A percentile compares a stretch with the other conserved stretches of the same genome.
These are phyloP conservation scores for Allantophomopsis cytisporea DNA, from an alignment of 2,329 filamentous ascomycete species.

Conservation along the genomic window DNA sequence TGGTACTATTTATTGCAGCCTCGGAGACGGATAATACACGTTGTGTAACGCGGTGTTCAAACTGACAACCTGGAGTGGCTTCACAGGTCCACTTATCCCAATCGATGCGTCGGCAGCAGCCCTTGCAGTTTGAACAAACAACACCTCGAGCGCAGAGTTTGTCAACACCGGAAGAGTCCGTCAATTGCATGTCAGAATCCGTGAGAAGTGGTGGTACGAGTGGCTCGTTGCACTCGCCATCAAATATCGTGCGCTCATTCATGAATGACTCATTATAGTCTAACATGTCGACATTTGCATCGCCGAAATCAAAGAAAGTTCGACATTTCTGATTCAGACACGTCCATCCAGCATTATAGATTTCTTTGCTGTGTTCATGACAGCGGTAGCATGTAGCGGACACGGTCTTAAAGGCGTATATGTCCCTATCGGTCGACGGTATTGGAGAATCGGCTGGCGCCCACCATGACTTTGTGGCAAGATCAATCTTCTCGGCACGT, in stretches of 20 bases:
- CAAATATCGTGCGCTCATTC: conserved; percentile 31
- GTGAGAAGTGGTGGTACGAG: conserved; percentile 24
- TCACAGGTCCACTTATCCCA: conserved; percentile 53
- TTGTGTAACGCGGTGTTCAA: conserved; percentile 16
- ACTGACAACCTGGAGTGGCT: conserved; percentile 31
- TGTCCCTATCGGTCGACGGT: conserved; percentile 16
- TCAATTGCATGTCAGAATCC: conserved; percentile 15
- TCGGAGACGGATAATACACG: conserved; percentile 3
- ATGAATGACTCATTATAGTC: conserved; percentile 45
- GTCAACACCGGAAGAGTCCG: conserved; percentile 28
- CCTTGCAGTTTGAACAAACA: conserved; percentile 48
- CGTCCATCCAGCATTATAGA: conserved; percentile 37
- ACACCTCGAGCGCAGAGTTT: conserved; percentile 45
- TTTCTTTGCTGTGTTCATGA: conserved; percentile 19
- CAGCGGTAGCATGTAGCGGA: conserved; percentile 26
- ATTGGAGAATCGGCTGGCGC: conserved; percentile 20
- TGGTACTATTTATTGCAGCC: conserved; percentile 4
- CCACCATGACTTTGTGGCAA: conserved; percentile 44
- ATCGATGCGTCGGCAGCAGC: conserved; percentile 43
- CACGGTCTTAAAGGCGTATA: conserved; percentile 8
- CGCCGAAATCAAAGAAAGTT: conserved; percentile 30
- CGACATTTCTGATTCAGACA: conserved; percentile 39
- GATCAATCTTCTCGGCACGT: conserved; percentile 50
- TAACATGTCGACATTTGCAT: conserved; percentile 18
- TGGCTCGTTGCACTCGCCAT: conserved; percentile 19